phyloP scores from a whole-genome alignment of 306 rosid species.

The Lathyrus sativus region DNA sequence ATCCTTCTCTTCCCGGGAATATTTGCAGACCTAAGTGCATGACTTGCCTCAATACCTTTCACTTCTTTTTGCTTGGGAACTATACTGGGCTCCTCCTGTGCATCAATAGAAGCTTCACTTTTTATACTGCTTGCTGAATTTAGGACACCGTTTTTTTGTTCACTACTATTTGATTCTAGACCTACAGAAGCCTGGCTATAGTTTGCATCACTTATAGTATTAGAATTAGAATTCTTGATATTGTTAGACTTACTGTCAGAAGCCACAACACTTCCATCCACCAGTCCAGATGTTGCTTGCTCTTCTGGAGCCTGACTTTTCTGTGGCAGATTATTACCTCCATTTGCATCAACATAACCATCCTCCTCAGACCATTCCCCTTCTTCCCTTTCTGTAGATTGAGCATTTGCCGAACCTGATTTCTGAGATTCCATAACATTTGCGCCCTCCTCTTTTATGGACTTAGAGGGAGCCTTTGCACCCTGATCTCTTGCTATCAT shows the following conservation, averaged over 20 bases:
- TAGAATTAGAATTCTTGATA: slow-evolving; percentile 52
- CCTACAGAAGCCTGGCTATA: slow-evolving; percentile 51
- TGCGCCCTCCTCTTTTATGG: slow-evolving; percentile 45
- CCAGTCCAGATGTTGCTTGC: slow-evolving; percentile 41
- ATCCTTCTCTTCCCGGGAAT: slow-evolving; percentile 82
- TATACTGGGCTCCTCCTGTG: slow-evolving; percentile 61
- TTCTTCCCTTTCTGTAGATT: slow-evolving; percentile 82
- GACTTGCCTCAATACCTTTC: slow-evolving; percentile 82
- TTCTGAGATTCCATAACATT: slow-evolving; percentile 47
- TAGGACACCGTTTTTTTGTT: slow-evolving; percentile 54
- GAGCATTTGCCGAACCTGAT: slow-evolving; percentile 44
- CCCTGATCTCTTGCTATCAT: slow-evolving; percentile 47
- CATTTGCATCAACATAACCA: slow-evolving; percentile 62
- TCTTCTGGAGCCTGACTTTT: slow-evolving; percentile 53
- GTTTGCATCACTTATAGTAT: slow-evolving; percentile 50
- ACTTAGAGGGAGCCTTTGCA: slow-evolving; percentile 43
- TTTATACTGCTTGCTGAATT: slow-evolving; percentile 61
- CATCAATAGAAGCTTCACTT: slow-evolving; percentile 60
- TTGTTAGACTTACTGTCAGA: slow-evolving; percentile 50
- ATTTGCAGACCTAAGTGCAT: slow-evolving; percentile 75
- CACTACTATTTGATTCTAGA: slow-evolving; percentile 51
- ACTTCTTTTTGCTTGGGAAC: slow-evolving; percentile 74
- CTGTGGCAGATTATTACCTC: slow-evolving; percentile 49
- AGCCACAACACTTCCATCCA: slow-evolving; percentile 48
- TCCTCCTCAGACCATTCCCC: slow-evolving; percentile 99